These are phyloP conservation scores for Malus orientalis DNA, from an alignment of 306 rosid species.

Conservation along the genomic window DNA sequence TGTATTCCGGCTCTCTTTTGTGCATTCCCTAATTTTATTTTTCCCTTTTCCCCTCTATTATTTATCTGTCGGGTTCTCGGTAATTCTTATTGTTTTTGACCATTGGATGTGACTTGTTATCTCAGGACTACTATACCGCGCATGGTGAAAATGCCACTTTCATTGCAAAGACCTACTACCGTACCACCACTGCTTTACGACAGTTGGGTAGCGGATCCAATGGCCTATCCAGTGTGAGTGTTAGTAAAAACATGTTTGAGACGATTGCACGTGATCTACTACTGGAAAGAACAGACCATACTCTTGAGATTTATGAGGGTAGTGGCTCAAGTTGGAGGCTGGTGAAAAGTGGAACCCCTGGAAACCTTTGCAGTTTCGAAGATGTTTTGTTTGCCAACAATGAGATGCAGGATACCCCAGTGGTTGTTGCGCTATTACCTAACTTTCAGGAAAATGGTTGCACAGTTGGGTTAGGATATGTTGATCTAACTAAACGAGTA, in stretches of 20 bases:
- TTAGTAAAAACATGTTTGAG: constrained; percentile 78
- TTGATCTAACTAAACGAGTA: constrained; percentile 77
- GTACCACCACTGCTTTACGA: constrained; percentile 76
- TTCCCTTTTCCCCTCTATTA: background rate
- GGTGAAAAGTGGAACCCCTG: constrained; percentile 87
- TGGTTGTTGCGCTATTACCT: constrained; percentile 65
- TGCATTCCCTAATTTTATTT: background rate
- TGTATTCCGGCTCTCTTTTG: background rate
- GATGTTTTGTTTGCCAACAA: constrained; percentile 85
- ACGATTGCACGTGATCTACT: constrained; percentile 80
- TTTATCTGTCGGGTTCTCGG: background rate
- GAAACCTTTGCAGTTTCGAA: constrained; percentile 85
- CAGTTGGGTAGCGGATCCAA: constrained; percentile 67
- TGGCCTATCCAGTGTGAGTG: constrained; percentile 76
- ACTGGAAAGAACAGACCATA: constrained; percentile 87
- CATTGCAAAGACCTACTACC: constrained; percentile 83
- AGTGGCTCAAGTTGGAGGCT: constrained; percentile 86
- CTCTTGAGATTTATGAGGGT: constrained; percentile 89
- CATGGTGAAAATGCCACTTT: constrained; percentile 93
- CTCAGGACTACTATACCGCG: constrained; percentile 86
- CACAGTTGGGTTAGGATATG: constrained; percentile 69
- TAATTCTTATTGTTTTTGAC: background rate
- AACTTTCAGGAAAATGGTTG: constrained; percentile 68
- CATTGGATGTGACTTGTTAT: background rate
- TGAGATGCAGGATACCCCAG: constrained; percentile 97